Evolutionary conservation across 805 yeast species (phyloP).

Genomic region (Nakazawaea anatomiae): DNA sequence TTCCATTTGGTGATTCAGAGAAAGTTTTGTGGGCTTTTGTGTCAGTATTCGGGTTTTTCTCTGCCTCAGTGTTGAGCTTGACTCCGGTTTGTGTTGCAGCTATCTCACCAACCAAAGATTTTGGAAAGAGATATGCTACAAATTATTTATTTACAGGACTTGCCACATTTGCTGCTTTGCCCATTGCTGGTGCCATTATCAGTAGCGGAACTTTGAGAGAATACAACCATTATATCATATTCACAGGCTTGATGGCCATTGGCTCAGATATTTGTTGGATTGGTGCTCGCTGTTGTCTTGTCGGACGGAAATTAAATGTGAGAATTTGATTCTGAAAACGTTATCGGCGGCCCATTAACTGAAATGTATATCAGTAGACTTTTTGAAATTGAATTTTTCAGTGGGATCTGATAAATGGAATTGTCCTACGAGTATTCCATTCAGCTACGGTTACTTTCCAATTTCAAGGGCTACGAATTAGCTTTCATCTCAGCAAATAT

Average conservation of each 20-base stretch:
- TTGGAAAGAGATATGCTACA: slow-evolving; percentile 19
- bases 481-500: too few species aligned
- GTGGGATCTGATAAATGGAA: too few species aligned
- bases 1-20: slow-evolving; percentile 42
- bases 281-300: slow-evolving; percentile 36
- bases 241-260: slow-evolving; percentile 29
- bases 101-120: slow-evolving; percentile 35
- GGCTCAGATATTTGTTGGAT: slow-evolving; percentile 34
- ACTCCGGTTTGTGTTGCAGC: slow-evolving; percentile 58
- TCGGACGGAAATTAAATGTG: slow-evolving; percentile 31
- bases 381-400: too few species aligned
- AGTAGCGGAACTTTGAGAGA: slow-evolving; percentile 24
- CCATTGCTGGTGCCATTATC: slow-evolving; percentile 27
- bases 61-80: slow-evolving; percentile 50
- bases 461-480: too few species aligned
- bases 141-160: slow-evolving; percentile 24
- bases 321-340: slow-evolving; percentile 1
- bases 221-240: slow-evolving; percentile 32
- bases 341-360: neutral
- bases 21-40: slow-evolving; percentile 36
- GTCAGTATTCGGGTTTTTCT: slow-evolving; percentile 45
- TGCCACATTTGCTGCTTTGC: slow-evolving; percentile 25
- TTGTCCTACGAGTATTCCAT: too few species aligned
- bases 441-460: too few species aligned
- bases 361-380: neutral